phyloP scores from a whole-genome alignment of 2,329 filamentous ascomycete species.

The Talaromyces islandicus region DNA sequence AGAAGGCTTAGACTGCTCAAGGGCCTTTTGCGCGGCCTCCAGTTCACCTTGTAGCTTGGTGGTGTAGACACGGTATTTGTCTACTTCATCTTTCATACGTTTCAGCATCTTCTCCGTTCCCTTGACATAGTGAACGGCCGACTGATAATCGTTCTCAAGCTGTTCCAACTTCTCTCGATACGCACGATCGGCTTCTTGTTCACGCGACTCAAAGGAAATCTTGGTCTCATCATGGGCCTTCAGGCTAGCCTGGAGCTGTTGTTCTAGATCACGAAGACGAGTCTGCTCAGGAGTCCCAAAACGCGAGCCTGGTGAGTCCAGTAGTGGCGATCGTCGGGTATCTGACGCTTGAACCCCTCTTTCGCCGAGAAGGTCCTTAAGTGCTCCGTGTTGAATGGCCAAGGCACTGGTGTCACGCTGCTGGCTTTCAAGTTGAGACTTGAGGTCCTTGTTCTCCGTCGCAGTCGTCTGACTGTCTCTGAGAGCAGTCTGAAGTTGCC shows the following conservation, averaged over 20 bases:
- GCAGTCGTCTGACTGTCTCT: constrained; percentile 79
- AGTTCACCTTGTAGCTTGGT: constrained; percentile 74
- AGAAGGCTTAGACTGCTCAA: constrained; percentile 40
- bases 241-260: constrained; percentile 70
- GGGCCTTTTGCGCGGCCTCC: constrained; percentile 56
- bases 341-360: constrained; percentile 76
- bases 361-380: constrained; percentile 88
- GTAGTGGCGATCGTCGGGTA: constrained; percentile 60
- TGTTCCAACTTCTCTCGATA: constrained; percentile 92
- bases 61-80: constrained; percentile 85
- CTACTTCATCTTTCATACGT: constrained; percentile 96
- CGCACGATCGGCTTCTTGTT: constrained; percentile 78
- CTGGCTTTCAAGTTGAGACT: constrained; percentile 74
- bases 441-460: constrained; percentile 72
- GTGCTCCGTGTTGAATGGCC: constrained; percentile 81
- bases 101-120: constrained; percentile 99
- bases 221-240: constrained; percentile 84
- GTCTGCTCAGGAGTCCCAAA: constrained; percentile 73
- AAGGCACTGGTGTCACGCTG: constrained; percentile 93
- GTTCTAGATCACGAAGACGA: constrained; percentile 77
- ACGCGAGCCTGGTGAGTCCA: constrained; percentile 67
- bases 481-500: constrained; percentile 79
- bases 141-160: constrained; percentile 95
- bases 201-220: constrained; percentile 66
- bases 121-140: constrained; percentile 95